phyloP scores from a whole-genome alignment of 352 stramenopile species.

The Phytophthora constricta region DNA sequence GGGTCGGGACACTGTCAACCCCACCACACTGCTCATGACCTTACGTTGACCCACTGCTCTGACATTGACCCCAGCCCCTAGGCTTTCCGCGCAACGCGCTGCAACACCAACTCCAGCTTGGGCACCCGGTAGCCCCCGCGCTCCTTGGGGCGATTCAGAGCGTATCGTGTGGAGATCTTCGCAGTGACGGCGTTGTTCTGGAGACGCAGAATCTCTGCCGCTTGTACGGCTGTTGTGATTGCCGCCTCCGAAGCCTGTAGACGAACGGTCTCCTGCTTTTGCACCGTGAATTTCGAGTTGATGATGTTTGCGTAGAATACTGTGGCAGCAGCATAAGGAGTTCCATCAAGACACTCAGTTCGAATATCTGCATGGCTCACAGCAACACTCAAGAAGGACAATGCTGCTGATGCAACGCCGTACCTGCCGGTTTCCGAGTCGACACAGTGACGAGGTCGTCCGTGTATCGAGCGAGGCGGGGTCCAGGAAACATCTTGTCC shows the following conservation, averaged over 20 bases:
- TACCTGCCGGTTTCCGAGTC: slow-evolving; percentile 72
- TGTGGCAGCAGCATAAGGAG: slow-evolving; percentile 18
- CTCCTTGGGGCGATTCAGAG: slow-evolving; percentile 59
- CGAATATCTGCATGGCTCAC: too few relatives aligned
- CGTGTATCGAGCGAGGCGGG: slow-evolving; percentile 70
- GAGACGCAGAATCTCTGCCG: slow-evolving; percentile 69
- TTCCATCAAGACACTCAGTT: too few relatives aligned
- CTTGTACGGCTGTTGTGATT: slow-evolving; percentile 79
- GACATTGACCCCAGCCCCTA: slow-evolving; percentile 22
- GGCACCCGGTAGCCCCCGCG: slow-evolving; percentile 66
- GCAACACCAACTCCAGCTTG: slow-evolving; percentile 73
- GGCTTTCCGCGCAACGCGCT: slow-evolving; percentile 43
- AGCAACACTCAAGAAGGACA: neutral
- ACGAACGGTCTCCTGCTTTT: slow-evolving; percentile 68
- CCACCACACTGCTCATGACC: too few relatives aligned
- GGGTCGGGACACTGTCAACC: too few relatives aligned
- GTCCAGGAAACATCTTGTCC: slow-evolving; percentile 52
- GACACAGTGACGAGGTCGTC: slow-evolving; percentile 81
- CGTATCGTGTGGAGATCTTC: slow-evolving; percentile 80
- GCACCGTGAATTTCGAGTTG: slow-evolving; percentile 77
- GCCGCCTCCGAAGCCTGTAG: slow-evolving; percentile 71
- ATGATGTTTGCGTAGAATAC: slow-evolving; percentile 86
- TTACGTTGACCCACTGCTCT: slow-evolving; percentile 16
- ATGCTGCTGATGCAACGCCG: neutral
- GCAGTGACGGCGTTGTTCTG: slow-evolving; percentile 61